These are phyloP conservation scores for Leccinum subfulvum DNA, from an alignment of 1,284 basidiomycete genomes.

Conservation along the genomic window DNA sequence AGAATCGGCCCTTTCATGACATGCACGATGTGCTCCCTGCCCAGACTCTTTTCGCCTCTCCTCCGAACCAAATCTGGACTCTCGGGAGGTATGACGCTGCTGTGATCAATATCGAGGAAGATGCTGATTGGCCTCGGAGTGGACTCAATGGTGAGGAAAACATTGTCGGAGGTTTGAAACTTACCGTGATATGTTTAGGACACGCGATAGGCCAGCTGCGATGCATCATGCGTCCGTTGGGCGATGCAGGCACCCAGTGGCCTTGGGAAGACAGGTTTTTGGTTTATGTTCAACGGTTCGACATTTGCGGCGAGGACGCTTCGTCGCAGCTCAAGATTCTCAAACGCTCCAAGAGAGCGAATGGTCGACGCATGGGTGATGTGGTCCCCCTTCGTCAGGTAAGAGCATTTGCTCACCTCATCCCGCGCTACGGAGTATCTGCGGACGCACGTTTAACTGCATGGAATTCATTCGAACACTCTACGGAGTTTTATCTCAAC, in stretches of 20 bases:
- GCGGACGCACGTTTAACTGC: background rate
- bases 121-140: background rate
- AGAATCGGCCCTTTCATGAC: background rate
- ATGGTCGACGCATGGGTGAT: background rate
- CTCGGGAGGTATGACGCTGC: background rate
- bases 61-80: background rate
- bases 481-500: background rate
- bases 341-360: background rate
- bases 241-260: background rate
- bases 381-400: background rate
- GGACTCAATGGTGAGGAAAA: background rate
- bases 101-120: background rate
- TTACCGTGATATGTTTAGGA: background rate
- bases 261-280: background rate
- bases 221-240: background rate
- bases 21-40: background rate
- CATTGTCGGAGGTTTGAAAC: background rate
- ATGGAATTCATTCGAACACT: background rate
- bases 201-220: background rate
- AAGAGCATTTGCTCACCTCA: background rate
- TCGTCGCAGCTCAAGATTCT: background rate
- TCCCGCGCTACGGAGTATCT: background rate
- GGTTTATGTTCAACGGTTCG: background rate
- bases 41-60: background rate
- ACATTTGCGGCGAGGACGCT: background rate